Conservation (phyloP, 768 basidiomycete species). For the Tylopilus plumbeoviolaceoides region DNA sequence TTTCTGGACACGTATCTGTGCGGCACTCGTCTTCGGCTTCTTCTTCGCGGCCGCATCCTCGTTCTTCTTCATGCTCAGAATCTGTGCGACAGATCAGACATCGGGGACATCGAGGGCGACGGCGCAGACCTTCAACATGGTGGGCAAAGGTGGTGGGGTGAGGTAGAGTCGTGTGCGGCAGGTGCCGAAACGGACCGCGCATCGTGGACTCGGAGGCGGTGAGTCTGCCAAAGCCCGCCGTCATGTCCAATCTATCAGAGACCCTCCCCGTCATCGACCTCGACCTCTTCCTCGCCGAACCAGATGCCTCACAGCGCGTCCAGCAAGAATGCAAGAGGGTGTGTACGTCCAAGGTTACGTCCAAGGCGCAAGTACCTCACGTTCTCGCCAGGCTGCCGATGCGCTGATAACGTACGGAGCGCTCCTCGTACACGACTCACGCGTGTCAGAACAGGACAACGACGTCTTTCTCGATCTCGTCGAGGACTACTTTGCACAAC, state of each 20-base stretch:
- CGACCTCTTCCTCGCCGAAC: slow-evolving; percentile 58
- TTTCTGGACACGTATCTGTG: slow-evolving; percentile 99
- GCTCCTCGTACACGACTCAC: slow-evolving; percentile 77
- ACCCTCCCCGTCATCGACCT: slow-evolving; percentile 75
- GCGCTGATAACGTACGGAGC: slow-evolving; percentile 85
- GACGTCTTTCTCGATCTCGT: slow-evolving; percentile 78
- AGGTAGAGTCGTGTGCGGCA: slow-evolving; percentile 27
- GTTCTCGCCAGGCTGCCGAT: slow-evolving; percentile 59
- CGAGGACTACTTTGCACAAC: slow-evolving; percentile 91
- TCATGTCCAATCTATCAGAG: slow-evolving; percentile 40
- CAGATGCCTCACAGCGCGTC: slow-evolving; percentile 43
- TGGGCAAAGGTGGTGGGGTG: slow-evolving; percentile 17
- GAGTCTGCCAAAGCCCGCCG: slow-evolving; percentile 10
- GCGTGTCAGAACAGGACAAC: slow-evolving; percentile 83
- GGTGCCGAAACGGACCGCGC: slow-evolving; percentile 20
- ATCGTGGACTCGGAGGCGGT: neutral
- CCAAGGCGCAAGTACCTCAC: neutral
- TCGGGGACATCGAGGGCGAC: neutral
- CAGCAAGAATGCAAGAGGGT: slow-evolving; percentile 67
- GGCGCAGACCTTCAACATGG: slow-evolving; percentile 42
- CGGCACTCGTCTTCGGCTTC: slow-evolving; percentile 97
- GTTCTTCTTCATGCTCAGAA: slow-evolving; percentile 99
- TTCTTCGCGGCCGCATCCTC: slow-evolving; percentile 97
- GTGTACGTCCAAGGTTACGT: neutral
- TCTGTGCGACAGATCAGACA: slow-evolving; percentile 45